These are phyloP conservation scores for Exophiala calicioides DNA, from an alignment of 2,329 filamentous ascomycete genomes.

Conservation along the genomic window DNA sequence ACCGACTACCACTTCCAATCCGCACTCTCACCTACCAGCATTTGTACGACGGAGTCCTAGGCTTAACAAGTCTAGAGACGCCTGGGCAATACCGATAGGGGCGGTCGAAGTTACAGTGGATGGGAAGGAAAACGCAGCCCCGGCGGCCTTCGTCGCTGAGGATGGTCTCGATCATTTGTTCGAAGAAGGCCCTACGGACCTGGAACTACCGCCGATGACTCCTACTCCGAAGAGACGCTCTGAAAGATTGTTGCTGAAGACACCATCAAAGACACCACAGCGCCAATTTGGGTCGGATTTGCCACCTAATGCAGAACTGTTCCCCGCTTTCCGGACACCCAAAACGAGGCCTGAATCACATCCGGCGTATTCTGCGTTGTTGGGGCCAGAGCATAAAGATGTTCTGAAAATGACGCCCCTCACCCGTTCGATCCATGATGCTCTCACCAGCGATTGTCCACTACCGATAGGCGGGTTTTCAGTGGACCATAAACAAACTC, in stretches of 20 bases:
- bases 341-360: conserved; percentile 20
- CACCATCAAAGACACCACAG: conserved; percentile 31
- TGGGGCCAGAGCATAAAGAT: conserved; percentile 25
- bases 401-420: conserved; percentile 32
- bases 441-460: conserved; percentile 21
- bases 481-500: conserved; percentile 9
- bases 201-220: conserved; percentile 40
- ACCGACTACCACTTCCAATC: conserved; percentile 1
- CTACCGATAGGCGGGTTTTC: conserved; percentile 5
- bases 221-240: conserved; percentile 32
- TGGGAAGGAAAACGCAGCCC: conserved; percentile 62
- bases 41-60: conserved; percentile 32
- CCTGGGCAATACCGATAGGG: conserved; percentile 32
- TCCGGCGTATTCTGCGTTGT: conserved; percentile 21
- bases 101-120: conserved; percentile 41
- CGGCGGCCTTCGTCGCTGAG: conserved; percentile 36
- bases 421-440: conserved; percentile 29
- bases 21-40: conserved; percentile 19
- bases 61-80: conserved; percentile 31
- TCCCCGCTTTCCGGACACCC: conserved; percentile 27
- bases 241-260: conserved; percentile 31
- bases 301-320: conserved; percentile 36
- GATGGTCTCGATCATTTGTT: conserved; percentile 67
- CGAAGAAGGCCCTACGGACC: conserved; percentile 54
- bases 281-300: conserved; percentile 27